A percentile compares a stretch with the other conserved stretches of the same genome.
Evolutionary conservation across 176 grass and related monocot species (phyloP).

Genomic region (Cenchrus americanus): DNA sequence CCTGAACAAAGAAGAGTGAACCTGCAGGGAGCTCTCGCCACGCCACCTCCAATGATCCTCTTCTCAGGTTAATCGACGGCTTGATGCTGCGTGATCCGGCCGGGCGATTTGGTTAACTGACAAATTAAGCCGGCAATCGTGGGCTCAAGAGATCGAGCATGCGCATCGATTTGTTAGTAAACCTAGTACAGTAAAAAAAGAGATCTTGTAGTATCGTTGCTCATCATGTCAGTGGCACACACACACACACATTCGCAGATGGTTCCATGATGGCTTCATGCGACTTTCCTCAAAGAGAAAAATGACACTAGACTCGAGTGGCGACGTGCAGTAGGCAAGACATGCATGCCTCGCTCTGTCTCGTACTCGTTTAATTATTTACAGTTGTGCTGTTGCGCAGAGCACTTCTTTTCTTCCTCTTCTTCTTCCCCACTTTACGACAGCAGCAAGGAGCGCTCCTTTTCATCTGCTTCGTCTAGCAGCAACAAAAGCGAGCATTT

Average conservation of each 20-base stretch:
- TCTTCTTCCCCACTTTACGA: neutral
- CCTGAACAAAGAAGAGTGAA: neutral
- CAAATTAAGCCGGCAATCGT: constrained; percentile 18
- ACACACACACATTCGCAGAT: neutral
- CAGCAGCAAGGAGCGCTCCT: constrained; percentile 26
- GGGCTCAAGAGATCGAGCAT: neutral
- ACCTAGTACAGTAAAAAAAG: constrained; percentile 6
- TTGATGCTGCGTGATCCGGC: neutral
- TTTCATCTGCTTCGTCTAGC: constrained; percentile 37
- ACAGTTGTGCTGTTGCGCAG: neutral
- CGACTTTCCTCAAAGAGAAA: constrained; percentile 33
- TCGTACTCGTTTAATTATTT: neutral
- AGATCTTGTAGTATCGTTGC: neutral
- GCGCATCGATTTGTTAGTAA: neutral
- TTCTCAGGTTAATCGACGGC: neutral
- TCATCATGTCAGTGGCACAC: constrained; percentile 29
- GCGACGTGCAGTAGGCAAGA: neutral
- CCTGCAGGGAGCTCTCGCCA: neutral
- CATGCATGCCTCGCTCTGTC: no score
- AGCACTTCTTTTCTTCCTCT: neutral
- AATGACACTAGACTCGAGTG: constrained; percentile 29
- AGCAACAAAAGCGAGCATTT: constrained; percentile 39
- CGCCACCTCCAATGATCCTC: neutral
- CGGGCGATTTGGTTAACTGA: neutral
- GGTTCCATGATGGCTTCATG: constrained; percentile 37